A percentile compares a stretch with the other conserved stretches of the same genome.
These are phyloP conservation scores for Suhomyces sp. DNA, from an alignment of 805 yeast genomes.

Conservation along the genomic window DNA sequence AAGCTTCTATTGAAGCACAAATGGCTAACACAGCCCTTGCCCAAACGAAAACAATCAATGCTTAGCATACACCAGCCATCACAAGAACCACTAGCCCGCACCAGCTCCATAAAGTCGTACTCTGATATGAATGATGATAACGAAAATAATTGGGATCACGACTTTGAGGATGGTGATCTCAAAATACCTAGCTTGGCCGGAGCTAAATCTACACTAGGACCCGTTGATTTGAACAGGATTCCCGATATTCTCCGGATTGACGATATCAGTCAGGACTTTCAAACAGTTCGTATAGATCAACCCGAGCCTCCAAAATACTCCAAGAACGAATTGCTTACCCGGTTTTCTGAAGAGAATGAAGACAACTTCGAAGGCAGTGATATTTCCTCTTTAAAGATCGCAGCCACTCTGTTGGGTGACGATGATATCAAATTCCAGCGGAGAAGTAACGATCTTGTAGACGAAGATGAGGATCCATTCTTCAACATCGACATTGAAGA, in stretches of 20 bases:
- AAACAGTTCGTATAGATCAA: conserved; percentile 5
- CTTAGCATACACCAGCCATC: background rate
- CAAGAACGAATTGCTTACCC: conserved; percentile 29
- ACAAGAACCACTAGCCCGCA: conserved; percentile 1
- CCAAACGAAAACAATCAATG: background rate
- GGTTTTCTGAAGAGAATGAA: conserved; percentile 28
- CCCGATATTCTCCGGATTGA: conserved; percentile 1
- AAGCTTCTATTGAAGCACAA: conserved; percentile 52
- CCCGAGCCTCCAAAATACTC: conserved; percentile 7
- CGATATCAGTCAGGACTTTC: conserved; percentile 9
- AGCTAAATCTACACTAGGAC: background rate
- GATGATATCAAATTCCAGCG: conserved; percentile 1
- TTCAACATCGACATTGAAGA: conserved; percentile 35
- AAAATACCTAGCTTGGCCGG: conserved; percentile 6
- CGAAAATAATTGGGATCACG: conserved; percentile 30
- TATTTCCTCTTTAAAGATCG: background rate
- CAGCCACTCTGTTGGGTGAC: background rate
- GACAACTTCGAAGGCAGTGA: conserved; percentile 14
- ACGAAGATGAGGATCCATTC: conserved; percentile 37
- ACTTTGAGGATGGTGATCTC: conserved; percentile 26
- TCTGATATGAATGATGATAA: conserved; percentile 28
- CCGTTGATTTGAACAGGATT: background rate
- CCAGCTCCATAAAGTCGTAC: conserved; percentile 23
- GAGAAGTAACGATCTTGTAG: conserved; percentile 4
- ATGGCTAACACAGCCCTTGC: conserved; percentile 47